phyloP scores from a whole-genome alignment of 805 yeast genomes.

The Spathaspora hagerdaliae region DNA sequence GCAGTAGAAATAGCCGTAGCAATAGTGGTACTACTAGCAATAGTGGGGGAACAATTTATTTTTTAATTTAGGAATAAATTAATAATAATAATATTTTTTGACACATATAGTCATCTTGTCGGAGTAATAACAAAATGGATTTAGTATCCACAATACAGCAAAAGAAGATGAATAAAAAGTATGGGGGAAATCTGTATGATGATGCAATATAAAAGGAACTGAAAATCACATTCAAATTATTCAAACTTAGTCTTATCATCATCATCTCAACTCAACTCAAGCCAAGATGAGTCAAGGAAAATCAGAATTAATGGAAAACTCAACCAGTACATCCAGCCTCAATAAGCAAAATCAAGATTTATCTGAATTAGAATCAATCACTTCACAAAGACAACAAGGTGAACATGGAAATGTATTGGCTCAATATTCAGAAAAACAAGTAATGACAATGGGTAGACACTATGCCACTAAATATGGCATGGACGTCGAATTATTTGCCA shows the following conservation, averaged over 20 bases:
- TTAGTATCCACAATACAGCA: too few relatives aligned
- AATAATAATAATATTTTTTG: too few relatives aligned
- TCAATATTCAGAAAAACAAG: slow-evolving; percentile 59
- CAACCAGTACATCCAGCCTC: neutral
- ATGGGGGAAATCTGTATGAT: too few relatives aligned
- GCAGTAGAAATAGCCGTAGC: too few relatives aligned
- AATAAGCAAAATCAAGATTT: neutral
- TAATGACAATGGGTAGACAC: slow-evolving; percentile 64
- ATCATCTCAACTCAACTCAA: neutral
- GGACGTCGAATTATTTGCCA: slow-evolving; percentile 56
- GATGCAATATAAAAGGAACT: too few relatives aligned
- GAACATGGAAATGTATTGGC: slow-evolving; percentile 44
- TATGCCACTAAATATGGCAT: slow-evolving; percentile 55
- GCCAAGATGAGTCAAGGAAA: neutral
- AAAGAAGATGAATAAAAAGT: too few relatives aligned
- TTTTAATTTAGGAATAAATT: too few relatives aligned
- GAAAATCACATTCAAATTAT: too few relatives aligned
- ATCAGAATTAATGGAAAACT: neutral
- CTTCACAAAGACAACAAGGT: slow-evolving; percentile 17
- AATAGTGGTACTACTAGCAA: too few relatives aligned
- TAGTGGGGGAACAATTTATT: too few relatives aligned
- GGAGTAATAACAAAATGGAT: too few relatives aligned
- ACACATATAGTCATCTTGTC: too few relatives aligned
- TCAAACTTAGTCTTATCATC: neutral
- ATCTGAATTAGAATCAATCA: slow-evolving; percentile 18